These are phyloP conservation scores for Pseudonitzschia multistriata DNA, from an alignment of 108 stramenopile species.

Conservation along the genomic window DNA sequence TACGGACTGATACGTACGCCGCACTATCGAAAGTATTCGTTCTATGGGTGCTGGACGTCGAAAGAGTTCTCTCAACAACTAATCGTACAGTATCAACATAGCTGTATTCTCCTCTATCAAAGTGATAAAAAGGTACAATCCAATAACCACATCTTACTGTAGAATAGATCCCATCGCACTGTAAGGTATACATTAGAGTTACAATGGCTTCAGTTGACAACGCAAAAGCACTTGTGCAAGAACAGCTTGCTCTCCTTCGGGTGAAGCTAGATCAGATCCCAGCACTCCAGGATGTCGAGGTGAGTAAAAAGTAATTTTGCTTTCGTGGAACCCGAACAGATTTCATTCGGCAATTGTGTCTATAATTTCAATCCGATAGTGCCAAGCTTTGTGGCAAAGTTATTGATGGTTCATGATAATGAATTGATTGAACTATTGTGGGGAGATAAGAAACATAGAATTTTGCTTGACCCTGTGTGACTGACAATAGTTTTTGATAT, in stretches of 20 bases:
- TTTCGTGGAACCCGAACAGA: neutral
- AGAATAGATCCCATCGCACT: neutral
- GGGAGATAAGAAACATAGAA: neutral
- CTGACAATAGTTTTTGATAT: neutral
- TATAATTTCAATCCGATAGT: too few species aligned
- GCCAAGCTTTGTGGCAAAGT: too few species aligned
- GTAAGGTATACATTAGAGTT: neutral
- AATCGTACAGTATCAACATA: too few species aligned
- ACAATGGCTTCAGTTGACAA: constrained; percentile 13
- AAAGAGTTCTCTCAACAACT: too few species aligned
- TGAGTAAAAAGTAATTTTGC: constrained; percentile 36
- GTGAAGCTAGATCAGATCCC: constrained; percentile 71
- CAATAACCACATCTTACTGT: neutral
- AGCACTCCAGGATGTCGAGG: constrained; percentile 73
- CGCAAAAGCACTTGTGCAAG: constrained; percentile 51
- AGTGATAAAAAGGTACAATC: too few species aligned
- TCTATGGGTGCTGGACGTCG: too few species aligned
- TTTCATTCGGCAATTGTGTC: neutral
- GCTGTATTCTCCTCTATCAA: too few species aligned
- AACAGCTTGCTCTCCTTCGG: constrained; percentile 58
- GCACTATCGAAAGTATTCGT: too few species aligned
- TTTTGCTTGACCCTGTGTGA: neutral
- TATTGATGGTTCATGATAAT: too few species aligned
- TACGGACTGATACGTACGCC: too few species aligned
- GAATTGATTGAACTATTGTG: neutral